phyloP scores from a whole-genome alignment of 192 early-diverging fungal genomes.

The Podochytrium sp. region DNA sequence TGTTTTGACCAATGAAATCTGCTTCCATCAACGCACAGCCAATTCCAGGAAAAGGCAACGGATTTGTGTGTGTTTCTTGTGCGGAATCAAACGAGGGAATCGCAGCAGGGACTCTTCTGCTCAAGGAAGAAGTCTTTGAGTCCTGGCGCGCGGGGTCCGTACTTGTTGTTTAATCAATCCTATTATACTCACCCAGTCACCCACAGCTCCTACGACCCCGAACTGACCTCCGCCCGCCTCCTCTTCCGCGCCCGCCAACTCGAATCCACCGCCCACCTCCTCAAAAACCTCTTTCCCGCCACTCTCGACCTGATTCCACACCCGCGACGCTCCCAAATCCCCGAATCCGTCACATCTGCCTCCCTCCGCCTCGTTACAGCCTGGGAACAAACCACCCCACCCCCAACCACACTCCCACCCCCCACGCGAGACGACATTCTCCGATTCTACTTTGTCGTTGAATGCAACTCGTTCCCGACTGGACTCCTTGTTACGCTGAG shows the following conservation, averaged over 20 bases:
- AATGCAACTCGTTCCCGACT: conserved; percentile 40
- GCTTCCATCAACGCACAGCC: neutral
- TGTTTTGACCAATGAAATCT: neutral
- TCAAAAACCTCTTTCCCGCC: conserved; percentile 18
- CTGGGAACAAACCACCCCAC: neutral
- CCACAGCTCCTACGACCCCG: neutral
- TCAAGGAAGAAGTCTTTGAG: conserved; percentile 14
- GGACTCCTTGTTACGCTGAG: conserved; percentile 23
- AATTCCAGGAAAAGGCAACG: conserved; percentile 22
- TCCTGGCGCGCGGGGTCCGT: conserved; percentile 2
- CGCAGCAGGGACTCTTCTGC: neutral
- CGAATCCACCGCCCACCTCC: neutral
- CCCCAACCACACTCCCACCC: neutral
- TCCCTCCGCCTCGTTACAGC: neutral
- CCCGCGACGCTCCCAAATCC: conserved; percentile 17
- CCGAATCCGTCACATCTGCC: neutral
- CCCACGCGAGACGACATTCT: neutral
- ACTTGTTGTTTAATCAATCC: neutral
- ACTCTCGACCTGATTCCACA: neutral
- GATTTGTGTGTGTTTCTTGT: neutral
- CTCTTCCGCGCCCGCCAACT: neutral
- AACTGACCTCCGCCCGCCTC: neutral
- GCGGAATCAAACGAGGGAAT: neutral
- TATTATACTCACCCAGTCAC: neutral
- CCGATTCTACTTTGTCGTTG: conserved; percentile 29